Percentiles rank a stretch among this genome's conserved stretches.
Evolutionary conservation across 257 asterid species (phyloP).

Genomic region (Datura wrightii): DNA sequence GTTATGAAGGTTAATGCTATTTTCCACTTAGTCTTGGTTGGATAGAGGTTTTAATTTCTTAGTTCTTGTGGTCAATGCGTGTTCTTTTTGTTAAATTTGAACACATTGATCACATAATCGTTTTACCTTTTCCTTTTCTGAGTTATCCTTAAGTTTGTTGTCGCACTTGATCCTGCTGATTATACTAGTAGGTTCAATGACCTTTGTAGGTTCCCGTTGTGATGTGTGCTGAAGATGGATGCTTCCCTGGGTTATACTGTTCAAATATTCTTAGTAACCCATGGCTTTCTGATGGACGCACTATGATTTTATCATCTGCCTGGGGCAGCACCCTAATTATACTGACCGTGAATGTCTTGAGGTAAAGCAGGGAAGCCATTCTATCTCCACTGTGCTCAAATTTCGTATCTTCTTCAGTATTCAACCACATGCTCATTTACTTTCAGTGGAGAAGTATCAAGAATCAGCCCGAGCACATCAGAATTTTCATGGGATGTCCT

Average conservation of each 20-base stretch:
- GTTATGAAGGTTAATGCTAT: background rate
- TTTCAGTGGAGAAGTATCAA: conserved; percentile 73
- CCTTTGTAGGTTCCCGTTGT: conserved; percentile 72
- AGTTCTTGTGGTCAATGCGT: background rate
- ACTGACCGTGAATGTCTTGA: conserved; percentile 62
- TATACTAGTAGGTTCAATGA: conserved; percentile 22
- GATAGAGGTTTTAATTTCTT: background rate
- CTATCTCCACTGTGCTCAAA: background rate
- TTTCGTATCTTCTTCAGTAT: background rate
- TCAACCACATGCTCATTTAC: conserved; percentile 28
- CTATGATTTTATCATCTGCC: conserved; percentile 69
- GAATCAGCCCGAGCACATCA: conserved; percentile 71
- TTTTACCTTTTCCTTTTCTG: background rate
- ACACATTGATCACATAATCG: background rate
- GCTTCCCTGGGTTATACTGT: conserved; percentile 87
- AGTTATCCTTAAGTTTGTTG: conserved; percentile 1
- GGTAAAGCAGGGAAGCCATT: conserved; percentile 47
- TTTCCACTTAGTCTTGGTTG: background rate
- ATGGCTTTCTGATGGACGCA: conserved; percentile 90
- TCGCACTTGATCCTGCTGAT: background rate
- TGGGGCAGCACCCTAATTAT: conserved; percentile 80
- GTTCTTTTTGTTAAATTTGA: background rate
- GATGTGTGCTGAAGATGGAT: conserved; percentile 77
- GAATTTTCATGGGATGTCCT: conserved; percentile 76
- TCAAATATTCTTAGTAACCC: conserved; percentile 63